Evolutionary conservation across 176 grass and related monocot species (phyloP), one percentile per base, ranked within the genome.

Genomic region (Eleusine coracana): DNA sequence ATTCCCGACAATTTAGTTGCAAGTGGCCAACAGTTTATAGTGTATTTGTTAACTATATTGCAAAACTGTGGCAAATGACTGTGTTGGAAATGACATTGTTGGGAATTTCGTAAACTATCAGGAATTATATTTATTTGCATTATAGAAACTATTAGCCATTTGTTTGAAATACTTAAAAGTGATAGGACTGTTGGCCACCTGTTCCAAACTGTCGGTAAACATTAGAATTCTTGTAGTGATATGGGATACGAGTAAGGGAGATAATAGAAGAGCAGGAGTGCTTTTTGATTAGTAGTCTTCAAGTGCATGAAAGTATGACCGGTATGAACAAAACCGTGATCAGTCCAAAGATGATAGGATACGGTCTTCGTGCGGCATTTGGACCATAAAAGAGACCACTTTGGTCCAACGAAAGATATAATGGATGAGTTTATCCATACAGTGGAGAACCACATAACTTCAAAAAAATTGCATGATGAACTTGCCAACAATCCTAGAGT

Each of bases 201-300:
- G 25, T 25, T 25, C 25, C 25, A 25, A 25, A 25, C 25, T 25
- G 25, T 25, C 25, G 25, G 25, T 25, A 25, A 25, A 25, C 25
- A 25, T 25, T 25, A 25, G 25, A 25, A 25, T 25, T 25, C 25
- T 25, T 25, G 25, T 25, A 25, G 25, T 25, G 25, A 29, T 8
- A 48, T 29, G 23, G 49, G 70, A 16, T 6, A 29, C 44, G 28
- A 16, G 70, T 49, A 49, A 72, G 14, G n/a, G 44, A 72, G 2
- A 72, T 72, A 23, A 49, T 50, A 72, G 69, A 71, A 28, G 69
- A 71, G 42, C 41, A 72, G 13, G 70, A 45, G 5, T 31, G n/a
- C 14, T 73, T 73, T 17, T 17, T 14, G 1, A 50, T 73, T 31
- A 9, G 2, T 21, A 50, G 29, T 9, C 23, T 73, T 50, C 25